Conservation (phyloP, 1,284 basidiomycete genomes). For the Cutaneotrichosporon cyanovorans region DNA sequence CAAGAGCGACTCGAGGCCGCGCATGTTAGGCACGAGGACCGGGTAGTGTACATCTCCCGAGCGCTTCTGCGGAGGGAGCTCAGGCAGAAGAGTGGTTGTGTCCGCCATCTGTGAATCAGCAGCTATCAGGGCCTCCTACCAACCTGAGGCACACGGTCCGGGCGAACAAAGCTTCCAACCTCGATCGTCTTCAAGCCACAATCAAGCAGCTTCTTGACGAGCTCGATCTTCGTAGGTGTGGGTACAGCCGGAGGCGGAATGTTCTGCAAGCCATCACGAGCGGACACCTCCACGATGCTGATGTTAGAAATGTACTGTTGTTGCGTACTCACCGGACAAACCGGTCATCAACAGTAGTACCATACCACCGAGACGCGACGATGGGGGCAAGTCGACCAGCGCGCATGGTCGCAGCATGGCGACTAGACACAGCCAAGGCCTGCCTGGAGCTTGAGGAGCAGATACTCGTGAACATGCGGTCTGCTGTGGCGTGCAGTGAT, state of each 20-base stretch:
- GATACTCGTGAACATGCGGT: too few relatives aligned
- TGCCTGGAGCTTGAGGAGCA: too few relatives aligned
- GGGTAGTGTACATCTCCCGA: conserved; percentile 59
- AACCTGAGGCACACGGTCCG: conserved; percentile 88
- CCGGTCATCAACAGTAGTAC: background rate
- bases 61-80: conserved; percentile 15
- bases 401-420: background rate
- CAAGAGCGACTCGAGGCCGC: conserved; percentile 64
- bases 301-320: too few relatives aligned
- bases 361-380: background rate
- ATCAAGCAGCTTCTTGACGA: conserved; percentile 65
- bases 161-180: conserved; percentile 84
- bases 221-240: conserved; percentile 66
- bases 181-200: conserved; percentile 73
- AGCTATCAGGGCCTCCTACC: conserved; percentile 24
- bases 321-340: conserved; percentile 5
- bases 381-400: background rate
- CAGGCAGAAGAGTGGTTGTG: conserved; percentile 53
- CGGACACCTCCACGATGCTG: conserved; percentile 82
- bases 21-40: conserved; percentile 77
- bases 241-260: conserved; percentile 64
- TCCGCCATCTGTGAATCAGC: conserved; percentile 64
- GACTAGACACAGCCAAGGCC: background rate
- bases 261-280: conserved; percentile 89
- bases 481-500: background rate